Evolutionary conservation across 2,329 filamentous ascomycete species (phyloP), one percentile per base, ranked within the genome.

Genomic region (Fusarium concolor): DNA sequence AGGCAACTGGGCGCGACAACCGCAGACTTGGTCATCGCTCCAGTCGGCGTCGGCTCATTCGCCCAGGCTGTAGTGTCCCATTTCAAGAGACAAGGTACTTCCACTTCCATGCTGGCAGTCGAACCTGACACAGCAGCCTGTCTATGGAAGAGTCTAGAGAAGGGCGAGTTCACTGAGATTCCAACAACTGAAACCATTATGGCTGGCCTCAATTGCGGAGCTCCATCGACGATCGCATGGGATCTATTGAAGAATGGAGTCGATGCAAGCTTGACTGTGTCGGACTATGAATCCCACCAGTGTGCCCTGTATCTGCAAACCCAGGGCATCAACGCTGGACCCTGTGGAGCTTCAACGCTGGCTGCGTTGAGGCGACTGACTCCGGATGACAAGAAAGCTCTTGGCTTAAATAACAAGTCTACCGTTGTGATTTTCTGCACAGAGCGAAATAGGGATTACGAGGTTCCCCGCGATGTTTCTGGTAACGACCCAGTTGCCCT

Each of bases 201-300:
- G 90, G 84, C 85, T 38, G 91, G 91, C 0, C 86, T 94, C 80
- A 88, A 92, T 67, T 94, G 91, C 63, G 90, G 90, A 0, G 92
- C 89, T 0, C 82, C 91, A 0, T 92, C 90, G 0, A 81, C 81
- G 0, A 87, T 85, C 1, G 89, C 90, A 0, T 94, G 90, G 89
- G 82, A 87, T 0, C 74, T 87, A 0, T 75, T 94, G 5, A 77
- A 80, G 10, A 74, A 79, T 0, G 86, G 88, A 1, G 83, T 92
- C 0, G 87, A 92, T 77, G 86, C 84, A 2, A 86, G 85, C 52
- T 77, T 89, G 1, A 85, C 84, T 0, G 83, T 94, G 0, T 86
- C 85, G 0, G 90, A 92, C 67, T 75, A 76, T 14, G 89, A 93
- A 61, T 83, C 86, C 0, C 90, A 93, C 68, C 58, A 79, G 1